Percentiles rank a stretch among this genome's conserved stretches.
These are phyloP conservation scores for Irpex rosettiformis DNA, from an alignment of 1,284 basidiomycete genomes.

Conservation along the genomic window DNA sequence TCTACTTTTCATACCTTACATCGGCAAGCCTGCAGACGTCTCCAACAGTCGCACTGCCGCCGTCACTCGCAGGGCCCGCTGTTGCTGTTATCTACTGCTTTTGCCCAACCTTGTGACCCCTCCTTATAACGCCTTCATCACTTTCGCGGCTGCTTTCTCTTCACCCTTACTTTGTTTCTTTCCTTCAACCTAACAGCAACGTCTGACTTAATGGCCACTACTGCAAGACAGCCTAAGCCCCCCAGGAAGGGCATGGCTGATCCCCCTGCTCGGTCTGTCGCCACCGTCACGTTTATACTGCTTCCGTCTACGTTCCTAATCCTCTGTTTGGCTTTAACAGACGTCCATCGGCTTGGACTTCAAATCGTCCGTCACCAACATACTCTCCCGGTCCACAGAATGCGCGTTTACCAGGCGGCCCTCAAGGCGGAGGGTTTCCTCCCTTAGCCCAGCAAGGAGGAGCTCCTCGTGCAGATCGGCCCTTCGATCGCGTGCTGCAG, in stretches of 20 bases:
- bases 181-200: slow-evolving; percentile 17
- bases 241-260: slow-evolving; percentile 56
- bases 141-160: slow-evolving; percentile 12
- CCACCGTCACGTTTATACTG: slow-evolving; percentile 13
- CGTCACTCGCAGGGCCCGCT: slow-evolving; percentile 8
- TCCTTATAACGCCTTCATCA: slow-evolving; percentile 11
- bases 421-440: slow-evolving; percentile 42
- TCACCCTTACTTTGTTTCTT: slow-evolving; percentile 27
- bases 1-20: slow-evolving; percentile 5
- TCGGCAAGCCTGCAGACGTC: slow-evolving; percentile 12
- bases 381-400: slow-evolving; percentile 53
- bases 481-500: slow-evolving; percentile 56
- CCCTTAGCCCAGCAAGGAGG: slow-evolving; percentile 49
- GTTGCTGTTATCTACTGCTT: slow-evolving; percentile 14
- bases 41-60: slow-evolving; percentile 5
- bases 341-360: slow-evolving; percentile 59
- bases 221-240: slow-evolving; percentile 57
- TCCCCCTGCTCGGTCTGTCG: slow-evolving; percentile 49
- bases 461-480: slow-evolving; percentile 34
- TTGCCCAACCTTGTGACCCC: slow-evolving; percentile 5
- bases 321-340: slow-evolving; percentile 30
- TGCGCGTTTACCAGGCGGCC: slow-evolving; percentile 45
- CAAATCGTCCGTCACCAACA: slow-evolving; percentile 61
- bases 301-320: slow-evolving; percentile 16
- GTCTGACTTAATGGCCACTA: slow-evolving; percentile 49